Base-by-base conservation (phyloP, 148 eudicot species). In the Arctostaphylos glauca region DNA sequence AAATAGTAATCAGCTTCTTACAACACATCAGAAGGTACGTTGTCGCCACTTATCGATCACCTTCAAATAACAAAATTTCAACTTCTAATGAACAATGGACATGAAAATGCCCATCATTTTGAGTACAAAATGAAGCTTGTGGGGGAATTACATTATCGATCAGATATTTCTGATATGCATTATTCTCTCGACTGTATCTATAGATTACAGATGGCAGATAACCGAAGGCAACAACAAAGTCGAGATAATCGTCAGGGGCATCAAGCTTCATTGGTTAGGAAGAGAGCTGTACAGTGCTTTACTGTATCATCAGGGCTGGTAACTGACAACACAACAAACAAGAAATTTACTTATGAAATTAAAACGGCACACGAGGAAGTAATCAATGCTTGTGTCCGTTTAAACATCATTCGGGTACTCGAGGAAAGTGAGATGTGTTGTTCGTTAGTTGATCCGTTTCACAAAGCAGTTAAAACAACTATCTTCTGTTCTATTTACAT, bases 241-340 rank as follows among this genome's bases (percentile, higher is more conserved):
- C 15, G 16, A 43, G n/a, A 49, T 25, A 68, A 38, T 18, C 41
- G 38, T 74, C 53, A 38, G 85, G 49, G 14, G 67, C 80, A 53
- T 84, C 84, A 88, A 80, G 75, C 85, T 89, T 81, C 77, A 79
- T 90, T 83, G 87, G 82, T 81, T 18, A 96, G 93, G 86, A 94
- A 96, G 87, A 94, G 86, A 75, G 85, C 82, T n/a, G 97, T 84
- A 75, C 98, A 94, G 78, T 94, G 99, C 87, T 85, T 84, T 74
- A 64, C 81, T 50, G 97, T 96, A 86, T 94, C 98, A 6, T 92
- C 98, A 0, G 98, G 99, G 92, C 97, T 96, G 16, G 91, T 93
- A 84, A 96, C 99, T 96, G 93, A 58, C 68, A 85, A 79, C 9
- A 70, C 23, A 79, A 31, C 19, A 38, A 41, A 77, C 77, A 13